phyloP scores from a whole-genome alignment of 2,329 filamentous ascomycete species.

The Scedosporium dehoogii region DNA sequence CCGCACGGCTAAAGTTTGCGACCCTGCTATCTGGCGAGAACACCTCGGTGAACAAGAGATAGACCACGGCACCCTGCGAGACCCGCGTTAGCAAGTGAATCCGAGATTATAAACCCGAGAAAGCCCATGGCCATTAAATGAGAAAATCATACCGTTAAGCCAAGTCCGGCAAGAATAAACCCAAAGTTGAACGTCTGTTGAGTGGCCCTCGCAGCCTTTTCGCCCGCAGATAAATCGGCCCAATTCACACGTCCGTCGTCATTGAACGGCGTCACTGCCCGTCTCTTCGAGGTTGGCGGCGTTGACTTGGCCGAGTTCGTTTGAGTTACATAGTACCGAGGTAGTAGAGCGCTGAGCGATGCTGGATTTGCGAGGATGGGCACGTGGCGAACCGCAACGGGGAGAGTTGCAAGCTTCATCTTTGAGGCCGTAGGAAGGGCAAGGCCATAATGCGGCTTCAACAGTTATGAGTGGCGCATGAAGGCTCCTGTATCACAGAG shows the following conservation, averaged over 20 bases:
- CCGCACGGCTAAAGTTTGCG: conserved; percentile 77
- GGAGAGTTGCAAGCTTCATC: conserved; percentile 35
- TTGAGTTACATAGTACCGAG: conserved; percentile 51
- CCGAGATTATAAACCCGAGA: neutral
- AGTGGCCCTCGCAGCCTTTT: conserved; percentile 76
- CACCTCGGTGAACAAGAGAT: conserved; percentile 72
- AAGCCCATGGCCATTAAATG: neutral
- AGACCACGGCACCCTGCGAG: conserved; percentile 60
- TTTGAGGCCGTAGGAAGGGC: conserved; percentile 22
- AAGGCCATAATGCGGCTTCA: neutral
- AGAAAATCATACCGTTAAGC: conserved; percentile 55
- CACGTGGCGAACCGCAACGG: conserved; percentile 24
- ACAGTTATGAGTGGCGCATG: neutral
- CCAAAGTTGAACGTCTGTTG: conserved; percentile 87
- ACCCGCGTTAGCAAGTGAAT: conserved; percentile 9
- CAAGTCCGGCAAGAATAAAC: conserved; percentile 63
- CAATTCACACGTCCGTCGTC: conserved; percentile 78
- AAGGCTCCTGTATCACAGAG: neutral
- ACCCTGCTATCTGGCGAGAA: conserved; percentile 80
- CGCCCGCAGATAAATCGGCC: conserved; percentile 61
- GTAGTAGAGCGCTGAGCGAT: conserved; percentile 25
- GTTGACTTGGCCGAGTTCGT: conserved; percentile 29
- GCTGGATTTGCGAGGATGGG: conserved; percentile 17
- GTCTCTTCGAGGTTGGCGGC: conserved; percentile 41
- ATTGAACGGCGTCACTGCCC: conserved; percentile 71